Evolutionary conservation across 2,329 filamentous ascomycete genomes (phyloP), one percentile per base, ranked within the genome.

Genomic region (Colletotrichum theobromicola): DNA sequence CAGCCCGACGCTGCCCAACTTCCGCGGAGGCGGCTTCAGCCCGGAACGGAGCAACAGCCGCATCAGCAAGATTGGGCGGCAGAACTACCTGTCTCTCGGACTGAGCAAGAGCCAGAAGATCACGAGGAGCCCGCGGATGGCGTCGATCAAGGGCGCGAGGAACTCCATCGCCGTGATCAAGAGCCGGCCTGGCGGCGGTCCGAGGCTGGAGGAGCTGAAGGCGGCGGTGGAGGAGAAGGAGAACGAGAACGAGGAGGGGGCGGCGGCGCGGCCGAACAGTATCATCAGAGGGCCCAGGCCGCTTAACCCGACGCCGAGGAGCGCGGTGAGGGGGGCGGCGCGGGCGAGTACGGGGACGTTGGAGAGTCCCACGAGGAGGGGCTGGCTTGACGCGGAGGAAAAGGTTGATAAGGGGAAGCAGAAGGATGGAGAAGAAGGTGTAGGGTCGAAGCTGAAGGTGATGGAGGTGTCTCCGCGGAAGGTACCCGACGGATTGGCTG

Each of bases 381-480:
- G 18, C 8, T 37, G 26, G 4, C 28, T 15, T 0, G 24, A 61
- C 24, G 12, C 4, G 42, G n/a, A 5, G 18, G 28, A 57, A 10
- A 62, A 5, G 9, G 53, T 21, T 0, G 60, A 62, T 7, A 62
- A 62, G 21, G 60, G 28, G 3, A 32, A 55, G 28, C 72, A 64
- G 18, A 77, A 77, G 75, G 72, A 76, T 9, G 72, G 77, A n/a
- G 76, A 76, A 35, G 75, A 80, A 2, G 76, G 75, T 24, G 86
- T 85, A 18, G 78, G 81, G 1, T 85, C 87, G 24, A 88, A 84
- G 37, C 72, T 85, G 34, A 85, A 84, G 2, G 67, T 87, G 63
- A 85, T 88, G 32, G 87, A 86, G 2, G 88, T 88, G 65, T 77
- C 88, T 72, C 81, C 85, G 74, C 79, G 80, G 34, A 86, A 86